Conservation (phyloP, 768 basidiomycete species). For the Naematelia encephala region DNA sequence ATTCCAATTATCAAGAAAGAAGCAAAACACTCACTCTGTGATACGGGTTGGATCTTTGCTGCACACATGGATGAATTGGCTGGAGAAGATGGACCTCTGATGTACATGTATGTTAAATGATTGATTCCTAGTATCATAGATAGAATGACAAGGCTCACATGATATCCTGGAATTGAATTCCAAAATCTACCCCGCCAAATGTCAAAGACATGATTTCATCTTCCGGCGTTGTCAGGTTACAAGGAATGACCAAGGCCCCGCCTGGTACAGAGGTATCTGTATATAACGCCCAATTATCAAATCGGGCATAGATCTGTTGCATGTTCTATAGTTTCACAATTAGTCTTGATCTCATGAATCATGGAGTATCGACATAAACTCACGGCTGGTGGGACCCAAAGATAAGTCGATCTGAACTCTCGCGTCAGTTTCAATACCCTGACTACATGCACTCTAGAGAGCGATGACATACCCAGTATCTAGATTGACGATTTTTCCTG, state of each 20-base stretch:
- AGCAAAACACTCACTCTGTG: not conserved
- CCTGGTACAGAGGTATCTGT: not conserved
- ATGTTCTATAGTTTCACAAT: not conserved
- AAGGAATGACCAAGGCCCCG: not conserved
- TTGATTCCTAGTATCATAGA: too few species aligned
- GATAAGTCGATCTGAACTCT: not conserved
- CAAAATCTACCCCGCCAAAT: slow-evolving; percentile 3
- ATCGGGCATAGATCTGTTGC: not conserved
- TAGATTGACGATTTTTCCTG: not conserved
- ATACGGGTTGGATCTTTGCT: not conserved
- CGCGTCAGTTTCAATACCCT: not conserved
- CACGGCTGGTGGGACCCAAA: not conserved
- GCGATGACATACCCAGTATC: slow-evolving; percentile 9
- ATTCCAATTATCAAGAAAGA: too few species aligned
- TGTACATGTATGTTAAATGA: too few species aligned
- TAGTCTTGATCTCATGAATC: not conserved
- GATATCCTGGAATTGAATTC: slow-evolving; percentile 3
- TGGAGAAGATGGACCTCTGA: not conserved
- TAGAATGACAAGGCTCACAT: not conserved
- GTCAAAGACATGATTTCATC: slow-evolving; percentile 1
- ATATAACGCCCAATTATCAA: not conserved
- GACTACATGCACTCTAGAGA: not conserved
- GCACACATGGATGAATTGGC: not conserved
- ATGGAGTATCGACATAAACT: not conserved
- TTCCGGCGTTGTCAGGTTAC: not conserved